Evolutionary conservation across 345 rosid genomes (phyloP), one percentile per base, ranked within the genome.

Genomic region (Arabidopsis thaliana): DNA sequence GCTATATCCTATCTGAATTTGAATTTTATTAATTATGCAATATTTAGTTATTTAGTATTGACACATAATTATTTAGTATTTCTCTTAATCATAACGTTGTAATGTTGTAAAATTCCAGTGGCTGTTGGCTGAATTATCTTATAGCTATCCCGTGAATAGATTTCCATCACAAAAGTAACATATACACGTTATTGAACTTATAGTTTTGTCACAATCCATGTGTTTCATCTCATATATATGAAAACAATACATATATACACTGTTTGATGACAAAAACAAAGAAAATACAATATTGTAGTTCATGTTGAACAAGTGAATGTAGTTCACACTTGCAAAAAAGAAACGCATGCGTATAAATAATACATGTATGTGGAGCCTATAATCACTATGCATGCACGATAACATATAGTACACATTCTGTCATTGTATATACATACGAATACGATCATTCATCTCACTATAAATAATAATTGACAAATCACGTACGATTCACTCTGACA

Each of bases 101-200:
- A 12, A 16, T 53, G 16, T 52, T 52, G 0, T 12, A 11, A 24
- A 53, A 13, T 7, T 30, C 9, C 32, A 30, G 2, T 30, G 20
- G 20, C 37, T 30, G 30, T 1, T n/a, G 23, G 37, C 59, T 30
- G 10, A n/a, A 42, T 5, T 41, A 14, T 23, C 48, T 58, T 59
- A n/a, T 59, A n/a, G 40, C 51, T 67, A 53, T 66, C 36, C 12
- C 12, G 22, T 65, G 11, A 49, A 36, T 36, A 65, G 3, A 25
- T 6, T 38, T 68, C 56, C 51, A 40, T 40, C 9, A 5, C 50
- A 25, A 38, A 12, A 52, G 49, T 11, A 53, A 12, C 22, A 30
- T 20, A 20, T 4, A 24, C 52, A 48, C 8, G 52, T 48, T 48
- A 16, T 16, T 16, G 20, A 16, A 16, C 20, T 16, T 16, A 20